These are phyloP conservation scores for Pecoramyces ruminantium DNA, from an alignment of 192 early-diverging fungal genomes.

Conservation along the genomic window DNA sequence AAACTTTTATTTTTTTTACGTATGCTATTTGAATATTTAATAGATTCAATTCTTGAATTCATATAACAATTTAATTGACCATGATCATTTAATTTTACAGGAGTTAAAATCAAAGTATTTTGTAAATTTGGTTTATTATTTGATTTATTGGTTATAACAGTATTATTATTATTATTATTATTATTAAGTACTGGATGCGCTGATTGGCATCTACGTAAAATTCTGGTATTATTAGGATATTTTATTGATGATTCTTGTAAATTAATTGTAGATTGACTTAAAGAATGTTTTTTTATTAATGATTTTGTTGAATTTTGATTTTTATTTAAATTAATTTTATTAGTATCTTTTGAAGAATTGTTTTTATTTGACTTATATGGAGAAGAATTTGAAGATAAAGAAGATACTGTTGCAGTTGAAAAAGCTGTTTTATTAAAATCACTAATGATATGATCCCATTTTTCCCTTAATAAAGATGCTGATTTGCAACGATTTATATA, in stretches of 20 bases:
- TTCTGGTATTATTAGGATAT: background rate
- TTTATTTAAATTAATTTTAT: background rate
- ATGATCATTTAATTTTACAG: background rate
- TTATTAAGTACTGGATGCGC: background rate
- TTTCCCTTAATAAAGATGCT: background rate
- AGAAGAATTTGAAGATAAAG: too few species aligned
- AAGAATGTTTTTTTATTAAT: background rate
- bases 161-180: background rate
- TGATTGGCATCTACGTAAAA: background rate
- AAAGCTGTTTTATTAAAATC: background rate
- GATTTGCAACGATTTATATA: background rate
- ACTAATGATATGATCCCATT: background rate
- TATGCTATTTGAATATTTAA: background rate
- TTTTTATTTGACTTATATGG: too few species aligned
- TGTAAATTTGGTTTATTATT: background rate
- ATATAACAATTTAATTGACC: background rate
- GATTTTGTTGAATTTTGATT: background rate
- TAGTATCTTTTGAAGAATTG: background rate
- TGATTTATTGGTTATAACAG: too few species aligned
- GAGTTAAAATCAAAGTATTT: background rate
- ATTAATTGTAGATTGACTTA: background rate
- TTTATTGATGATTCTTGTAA: background rate
- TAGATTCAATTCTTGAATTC: background rate
- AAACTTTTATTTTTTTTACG: background rate
- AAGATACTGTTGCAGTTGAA: too few species aligned